Base-by-base conservation (phyloP, 768 basidiomycete species). In the Coprinellus micaceus region DNA sequence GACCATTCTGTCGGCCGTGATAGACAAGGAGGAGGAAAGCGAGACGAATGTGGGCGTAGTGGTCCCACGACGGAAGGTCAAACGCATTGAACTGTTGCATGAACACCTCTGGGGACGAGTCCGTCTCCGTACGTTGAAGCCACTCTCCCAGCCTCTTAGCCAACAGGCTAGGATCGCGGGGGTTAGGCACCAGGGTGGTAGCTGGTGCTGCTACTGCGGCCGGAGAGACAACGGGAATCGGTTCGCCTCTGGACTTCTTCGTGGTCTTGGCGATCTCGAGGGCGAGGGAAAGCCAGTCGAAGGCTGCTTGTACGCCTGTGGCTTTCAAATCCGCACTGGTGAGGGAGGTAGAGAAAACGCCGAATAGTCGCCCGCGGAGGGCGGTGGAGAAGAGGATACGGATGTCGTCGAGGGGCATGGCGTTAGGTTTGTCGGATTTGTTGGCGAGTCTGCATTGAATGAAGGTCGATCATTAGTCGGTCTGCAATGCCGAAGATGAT, bases 341-440 rank as follows among this genome's bases (percentile, higher is more conserved):
- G 52, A 66, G 28, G 1, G 66, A 60, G 17, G 66, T 71, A 37
- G 62, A 63, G 56, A 67, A 74, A 2, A 74, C 60, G 30, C 64
- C 64, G 22, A 63, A 54, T 1, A 67, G 57, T n/a, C 62, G 67
- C 1, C 73, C 70, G 2, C 65, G 50, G 13, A 81, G 60, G 0
- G 51, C 62, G 30, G 60, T 58, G 3, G 69, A 64, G 45, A 76
- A 74, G 1, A 56, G 57, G 29, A 66, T 61, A 7, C 70, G 67
- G 15, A 88, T 74, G 53, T 82, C 77, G 56, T 77, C 73, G 2
- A 80, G 66, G 29, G 77, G 70, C 65, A 81, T 72, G 30, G 77
- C 73, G 57, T 78, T 76, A 12, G 83, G 78, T 37, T 78, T 57
- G 68, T 88, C 85, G 63, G 81, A 78, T 69, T 87, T 87, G 68